Evolutionary conservation across 805 yeast species (phyloP), one percentile per base, ranked within the genome.

Genomic region (Kurtzmaniella fragi): DNA sequence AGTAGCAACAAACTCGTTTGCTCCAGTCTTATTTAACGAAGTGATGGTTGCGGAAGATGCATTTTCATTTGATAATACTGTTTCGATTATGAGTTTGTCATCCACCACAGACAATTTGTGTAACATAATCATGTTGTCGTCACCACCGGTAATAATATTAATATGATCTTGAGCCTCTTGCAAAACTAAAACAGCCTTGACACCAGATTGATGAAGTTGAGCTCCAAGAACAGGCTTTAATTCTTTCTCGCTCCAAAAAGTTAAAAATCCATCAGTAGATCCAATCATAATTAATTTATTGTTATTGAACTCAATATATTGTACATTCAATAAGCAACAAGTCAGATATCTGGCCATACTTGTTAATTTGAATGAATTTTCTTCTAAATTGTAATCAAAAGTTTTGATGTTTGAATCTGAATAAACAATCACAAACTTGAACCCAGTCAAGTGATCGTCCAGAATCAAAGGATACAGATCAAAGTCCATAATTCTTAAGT

Each of bases 41-140:
- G 97, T 88, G 28, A 91, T 79, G 0, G 97, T 85, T 0, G 96
- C 83, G 0, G 96, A 77, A 2, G 95, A 96, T 0, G 95, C 96
- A 20, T 62, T 57, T 8, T 64, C 65, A 4, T 63, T 58, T 44
- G 73, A 70, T 1, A 67, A 50, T 0, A 50, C 39, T 0, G 64
- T 53, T 0, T 46, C 43, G 23, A 75, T 52, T 1, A 31, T 35
- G 3, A 55, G 37, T 1, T 49, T 46, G 16, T 32, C 42, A 2
- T 40, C 40, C 5, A 42, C 40, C 2, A 39, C 34, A 0, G 37
- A 42, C 7, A 57, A 49, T 8, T 48, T 52, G 1, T 61, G 56
- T 7, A 64, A 36, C 1, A 59, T 42, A 26, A 83, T 52, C 0
- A 88, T 84, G 59, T 91, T 90, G 52, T 93, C 99, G 55, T 93